A percentile compares a stretch with the other conserved stretches of the same genome.
Conservation (phyloP, 805 yeast species). For the Metschnikowia kofuensis region DNA sequence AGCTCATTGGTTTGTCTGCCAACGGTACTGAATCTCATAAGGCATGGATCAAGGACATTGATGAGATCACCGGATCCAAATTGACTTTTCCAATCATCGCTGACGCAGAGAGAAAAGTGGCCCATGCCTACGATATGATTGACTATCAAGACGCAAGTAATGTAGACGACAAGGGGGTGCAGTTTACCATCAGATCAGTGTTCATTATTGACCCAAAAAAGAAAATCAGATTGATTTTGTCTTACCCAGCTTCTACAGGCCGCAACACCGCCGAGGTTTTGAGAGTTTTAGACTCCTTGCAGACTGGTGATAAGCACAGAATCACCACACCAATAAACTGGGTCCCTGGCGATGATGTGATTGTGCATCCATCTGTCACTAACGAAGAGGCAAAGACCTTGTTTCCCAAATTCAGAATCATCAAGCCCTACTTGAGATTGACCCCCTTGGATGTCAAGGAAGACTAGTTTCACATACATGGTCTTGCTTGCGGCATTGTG, state of each 20-base stretch:
- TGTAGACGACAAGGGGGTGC: conserved; percentile 63
- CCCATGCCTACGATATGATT: conserved; percentile 82
- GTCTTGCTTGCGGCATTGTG: too few relatives aligned
- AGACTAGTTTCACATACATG: conserved; percentile 5
- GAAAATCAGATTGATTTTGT: conserved; percentile 80
- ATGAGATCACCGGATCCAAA: conserved; percentile 74
- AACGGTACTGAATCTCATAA: conserved; percentile 77
- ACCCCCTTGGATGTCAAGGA: conserved; percentile 41
- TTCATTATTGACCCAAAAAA: conserved; percentile 87
- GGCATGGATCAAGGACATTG: conserved; percentile 88
- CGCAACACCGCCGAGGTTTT: conserved; percentile 91
- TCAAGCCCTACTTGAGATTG: conserved; percentile 87
- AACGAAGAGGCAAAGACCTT: conserved; percentile 68
- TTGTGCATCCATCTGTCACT: conserved; percentile 82
- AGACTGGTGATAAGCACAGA: conserved; percentile 77
- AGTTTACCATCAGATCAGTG: conserved; percentile 88
- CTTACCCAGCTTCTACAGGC: conserved; percentile 93
- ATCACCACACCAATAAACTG: conserved; percentile 92
- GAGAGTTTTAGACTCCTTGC: conserved; percentile 86
- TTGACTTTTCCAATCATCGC: conserved; percentile 90
- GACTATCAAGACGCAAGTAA: conserved; percentile 81
- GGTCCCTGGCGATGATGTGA: conserved; percentile 87
- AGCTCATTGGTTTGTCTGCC: conserved; percentile 87
- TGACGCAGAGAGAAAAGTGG: conserved; percentile 80
- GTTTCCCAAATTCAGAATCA: conserved; percentile 81